Evolutionary conservation across 23 red algal genomes (phyloP).

Genomic region (Gracilaria gracilis): DNA sequence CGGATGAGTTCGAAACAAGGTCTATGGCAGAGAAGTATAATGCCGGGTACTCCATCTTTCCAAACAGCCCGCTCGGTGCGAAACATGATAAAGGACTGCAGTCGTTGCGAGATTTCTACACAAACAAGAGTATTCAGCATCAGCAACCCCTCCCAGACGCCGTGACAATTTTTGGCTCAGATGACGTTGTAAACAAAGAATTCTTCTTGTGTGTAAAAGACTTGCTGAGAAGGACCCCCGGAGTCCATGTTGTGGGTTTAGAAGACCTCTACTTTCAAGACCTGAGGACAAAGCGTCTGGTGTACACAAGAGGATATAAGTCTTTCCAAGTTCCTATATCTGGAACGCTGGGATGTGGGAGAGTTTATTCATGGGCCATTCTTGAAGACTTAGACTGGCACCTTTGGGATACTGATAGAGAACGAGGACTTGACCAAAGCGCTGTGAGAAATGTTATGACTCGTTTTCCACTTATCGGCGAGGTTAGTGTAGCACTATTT

Average conservation of each 20-base stretch:
- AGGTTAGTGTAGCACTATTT: slow-evolving; percentile 28
- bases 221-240: slow-evolving; percentile 8
- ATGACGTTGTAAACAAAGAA: slow-evolving; percentile 51
- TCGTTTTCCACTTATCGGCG: slow-evolving; percentile 26
- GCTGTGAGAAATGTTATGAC: slow-evolving; percentile 61
- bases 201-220: slow-evolving; percentile 36
- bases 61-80: slow-evolving; percentile 60
- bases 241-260: slow-evolving; percentile 55
- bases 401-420: slow-evolving; percentile 65
- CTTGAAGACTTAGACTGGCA: slow-evolving; percentile 64
- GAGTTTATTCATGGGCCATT: slow-evolving; percentile 64
- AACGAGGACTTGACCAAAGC: slow-evolving; percentile 66
- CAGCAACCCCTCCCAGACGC: slow-evolving; percentile 43
- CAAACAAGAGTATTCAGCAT: neutral
- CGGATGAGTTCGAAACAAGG: slow-evolving; percentile 29
- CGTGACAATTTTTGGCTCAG: slow-evolving; percentile 58
- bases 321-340: slow-evolving; percentile 44
- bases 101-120: slow-evolving; percentile 50
- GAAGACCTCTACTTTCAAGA: slow-evolving; percentile 60
- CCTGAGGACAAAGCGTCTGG: slow-evolving; percentile 47
- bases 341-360: slow-evolving; percentile 57
- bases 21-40: slow-evolving; percentile 10
- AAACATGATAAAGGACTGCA: slow-evolving; percentile 54
- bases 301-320: slow-evolving; percentile 59
- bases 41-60: slow-evolving; percentile 45